A percentile compares a stretch with the other conserved stretches of the same genome.
Evolutionary conservation across 2,329 filamentous ascomycete genomes (phyloP).

Genomic region (Ascochyta viciae-villosae): DNA sequence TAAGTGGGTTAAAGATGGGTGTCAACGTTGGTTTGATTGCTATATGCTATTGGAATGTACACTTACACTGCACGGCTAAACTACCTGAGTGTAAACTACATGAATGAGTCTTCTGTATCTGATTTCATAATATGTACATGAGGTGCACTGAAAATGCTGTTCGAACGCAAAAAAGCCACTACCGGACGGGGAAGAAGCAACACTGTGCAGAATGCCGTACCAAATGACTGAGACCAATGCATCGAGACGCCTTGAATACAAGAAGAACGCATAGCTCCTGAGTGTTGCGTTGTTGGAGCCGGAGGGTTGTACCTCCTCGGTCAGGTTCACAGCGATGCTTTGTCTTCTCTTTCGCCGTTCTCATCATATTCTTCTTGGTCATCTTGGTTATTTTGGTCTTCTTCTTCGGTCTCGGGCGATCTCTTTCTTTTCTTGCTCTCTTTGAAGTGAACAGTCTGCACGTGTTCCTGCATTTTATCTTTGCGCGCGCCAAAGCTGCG

Average conservation of each 20-base stretch:
- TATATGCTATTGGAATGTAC: neutral
- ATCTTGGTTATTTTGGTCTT: neutral
- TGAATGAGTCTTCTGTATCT: no score
- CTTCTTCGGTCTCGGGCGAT: neutral
- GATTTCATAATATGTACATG: neutral
- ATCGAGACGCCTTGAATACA: neutral
- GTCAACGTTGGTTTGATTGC: neutral
- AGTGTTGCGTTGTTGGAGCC: neutral
- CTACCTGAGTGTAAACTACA: no score
- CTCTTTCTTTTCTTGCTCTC: constrained; percentile 13
- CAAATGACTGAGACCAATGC: no score
- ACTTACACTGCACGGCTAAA: neutral
- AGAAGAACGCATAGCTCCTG: neutral
- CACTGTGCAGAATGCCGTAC: neutral
- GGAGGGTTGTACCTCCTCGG: neutral
- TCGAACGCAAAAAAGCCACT: neutral
- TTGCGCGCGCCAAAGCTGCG: constrained; percentile 37
- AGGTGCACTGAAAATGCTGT: neutral
- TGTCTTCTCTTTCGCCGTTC: neutral
- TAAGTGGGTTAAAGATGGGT: neutral
- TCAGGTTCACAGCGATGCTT: neutral
- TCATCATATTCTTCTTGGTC: neutral
- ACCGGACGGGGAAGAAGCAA: no score
- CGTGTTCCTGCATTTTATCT: constrained; percentile 43
- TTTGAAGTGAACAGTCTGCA: constrained; percentile 32